phyloP scores from a whole-genome alignment of 805 yeast genomes.

The Yarrowia bubula region DNA sequence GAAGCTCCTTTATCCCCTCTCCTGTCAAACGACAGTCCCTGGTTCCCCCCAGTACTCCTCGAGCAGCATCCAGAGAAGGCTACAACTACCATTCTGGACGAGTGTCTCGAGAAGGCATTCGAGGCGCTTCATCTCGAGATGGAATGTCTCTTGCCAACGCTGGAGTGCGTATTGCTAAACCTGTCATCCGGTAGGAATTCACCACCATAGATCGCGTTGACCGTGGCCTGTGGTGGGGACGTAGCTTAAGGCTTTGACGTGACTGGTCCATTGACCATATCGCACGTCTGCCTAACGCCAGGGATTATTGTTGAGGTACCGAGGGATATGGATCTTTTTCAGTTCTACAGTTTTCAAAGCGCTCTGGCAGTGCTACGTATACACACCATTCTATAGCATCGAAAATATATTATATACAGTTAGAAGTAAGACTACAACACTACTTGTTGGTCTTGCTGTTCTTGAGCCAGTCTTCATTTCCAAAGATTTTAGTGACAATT shows the following conservation, averaged over 20 bases:
- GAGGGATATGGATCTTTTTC: conserved; percentile 5
- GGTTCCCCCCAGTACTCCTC: conserved; percentile 6
- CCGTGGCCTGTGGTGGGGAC: conserved; percentile 24
- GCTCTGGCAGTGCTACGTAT: conserved; percentile 24
- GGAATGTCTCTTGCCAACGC: conserved; percentile 23
- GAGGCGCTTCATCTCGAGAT: conserved; percentile 7
- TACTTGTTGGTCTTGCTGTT: background rate
- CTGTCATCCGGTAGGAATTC: conserved; percentile 18
- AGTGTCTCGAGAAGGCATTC: conserved; percentile 10
- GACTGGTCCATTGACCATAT: conserved; percentile 5
- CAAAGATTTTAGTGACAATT: background rate
- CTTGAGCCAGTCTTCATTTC: conserved; percentile 4
- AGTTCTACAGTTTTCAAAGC: conserved; percentile 7
- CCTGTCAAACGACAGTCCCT: conserved; percentile 12
- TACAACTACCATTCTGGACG: conserved; percentile 10
- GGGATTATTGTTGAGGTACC: conserved; percentile 9
- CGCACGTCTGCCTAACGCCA: background rate
- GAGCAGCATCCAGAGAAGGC: background rate
- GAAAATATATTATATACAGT: conserved; percentile 10
- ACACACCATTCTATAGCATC: conserved; percentile 24
- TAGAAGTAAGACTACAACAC: background rate
- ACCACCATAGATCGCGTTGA: conserved; percentile 25
- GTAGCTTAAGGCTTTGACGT: conserved; percentile 23
- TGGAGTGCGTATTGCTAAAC: conserved; percentile 9
- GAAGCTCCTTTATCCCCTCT: conserved; percentile 7